A percentile compares a stretch with the other conserved stretches of the same genome.
phyloP scores from a whole-genome alignment of 805 yeast genomes.

The Ascoidea rubescens region DNA sequence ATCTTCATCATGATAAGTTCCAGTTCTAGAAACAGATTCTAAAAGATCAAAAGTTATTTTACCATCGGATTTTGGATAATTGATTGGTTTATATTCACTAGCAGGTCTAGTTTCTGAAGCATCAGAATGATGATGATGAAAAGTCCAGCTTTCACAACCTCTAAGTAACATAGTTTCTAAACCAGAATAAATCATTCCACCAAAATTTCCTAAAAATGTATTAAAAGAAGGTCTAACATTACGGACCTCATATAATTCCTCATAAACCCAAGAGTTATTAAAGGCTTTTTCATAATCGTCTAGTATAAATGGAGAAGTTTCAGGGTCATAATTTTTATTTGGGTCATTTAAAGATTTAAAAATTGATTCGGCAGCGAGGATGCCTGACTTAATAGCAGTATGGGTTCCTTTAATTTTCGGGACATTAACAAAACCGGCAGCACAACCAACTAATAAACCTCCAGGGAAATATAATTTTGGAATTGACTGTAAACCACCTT shows the following conservation, averaged over 20 bases:
- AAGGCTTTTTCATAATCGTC: constrained; percentile 48
- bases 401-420: constrained; percentile 97
- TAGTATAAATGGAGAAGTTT: constrained; percentile 27
- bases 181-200: constrained; percentile 80
- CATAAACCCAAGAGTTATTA: constrained; percentile 69
- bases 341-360: constrained; percentile 35
- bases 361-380: constrained; percentile 84
- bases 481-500: constrained; percentile 91
- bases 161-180: constrained; percentile 61
- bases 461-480: constrained; percentile 92
- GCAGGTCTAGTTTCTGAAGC: constrained; percentile 63
- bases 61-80: constrained; percentile 95
- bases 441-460: constrained; percentile 86
- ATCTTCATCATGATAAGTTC: constrained; percentile 90
- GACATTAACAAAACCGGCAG: constrained; percentile 95
- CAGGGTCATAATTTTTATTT: constrained; percentile 21
- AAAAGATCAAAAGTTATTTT: constrained; percentile 78
- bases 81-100: constrained; percentile 48
- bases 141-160: constrained; percentile 85
- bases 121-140: constrained; percentile 56
- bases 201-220: constrained; percentile 56
- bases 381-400: constrained; percentile 92
- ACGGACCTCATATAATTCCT: constrained; percentile 75
- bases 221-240: constrained; percentile 89
- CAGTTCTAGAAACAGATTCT: constrained; percentile 93